Evolutionary conservation across 768 basidiomycete species (phyloP).

Genomic region (Boletus rubropictus): DNA sequence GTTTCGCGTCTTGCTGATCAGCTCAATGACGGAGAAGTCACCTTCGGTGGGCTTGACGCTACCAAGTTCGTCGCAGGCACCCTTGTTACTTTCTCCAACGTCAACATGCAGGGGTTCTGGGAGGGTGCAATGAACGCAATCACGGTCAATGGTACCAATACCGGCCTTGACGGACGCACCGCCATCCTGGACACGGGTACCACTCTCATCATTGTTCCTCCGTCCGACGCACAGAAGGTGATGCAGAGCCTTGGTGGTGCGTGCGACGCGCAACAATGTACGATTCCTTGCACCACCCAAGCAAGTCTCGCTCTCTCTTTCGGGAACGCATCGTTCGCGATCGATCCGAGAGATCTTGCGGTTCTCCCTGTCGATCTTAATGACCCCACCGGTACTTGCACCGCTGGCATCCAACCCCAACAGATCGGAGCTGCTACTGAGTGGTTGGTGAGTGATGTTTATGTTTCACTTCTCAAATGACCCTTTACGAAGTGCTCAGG

Average conservation of each 20-base stretch:
- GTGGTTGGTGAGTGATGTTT: conserved; percentile 55
- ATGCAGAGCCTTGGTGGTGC: conserved; percentile 55
- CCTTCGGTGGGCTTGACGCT: conserved; percentile 71
- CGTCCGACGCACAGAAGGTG: conserved; percentile 48
- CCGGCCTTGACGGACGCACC: conserved; percentile 54
- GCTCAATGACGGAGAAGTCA: conserved; percentile 66
- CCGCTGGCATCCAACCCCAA: conserved; percentile 64
- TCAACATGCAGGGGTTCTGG: conserved; percentile 74
- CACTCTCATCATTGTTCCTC: conserved; percentile 39
- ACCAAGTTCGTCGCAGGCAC: conserved; percentile 61
- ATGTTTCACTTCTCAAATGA: not conserved
- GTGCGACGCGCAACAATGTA: conserved; percentile 47
- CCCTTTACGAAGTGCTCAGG: conserved; percentile 15
- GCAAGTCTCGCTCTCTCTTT: conserved; percentile 52
- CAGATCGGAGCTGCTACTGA: conserved; percentile 51
- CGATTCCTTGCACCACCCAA: conserved; percentile 59
- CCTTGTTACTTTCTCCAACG: conserved; percentile 55
- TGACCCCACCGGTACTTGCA: conserved; percentile 53
- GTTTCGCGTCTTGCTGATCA: conserved; percentile 68
- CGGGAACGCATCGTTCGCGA: conserved; percentile 52
- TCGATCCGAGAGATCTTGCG: conserved; percentile 61
- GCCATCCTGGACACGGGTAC: conserved; percentile 58
- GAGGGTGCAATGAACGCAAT: conserved; percentile 59
- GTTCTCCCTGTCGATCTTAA: conserved; percentile 50
- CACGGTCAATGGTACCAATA: conserved; percentile 50